Evolutionary conservation across 192 early-diverging fungal species (phyloP), one percentile per base, ranked within the genome.

Genomic region (Coemansia reversa): DNA sequence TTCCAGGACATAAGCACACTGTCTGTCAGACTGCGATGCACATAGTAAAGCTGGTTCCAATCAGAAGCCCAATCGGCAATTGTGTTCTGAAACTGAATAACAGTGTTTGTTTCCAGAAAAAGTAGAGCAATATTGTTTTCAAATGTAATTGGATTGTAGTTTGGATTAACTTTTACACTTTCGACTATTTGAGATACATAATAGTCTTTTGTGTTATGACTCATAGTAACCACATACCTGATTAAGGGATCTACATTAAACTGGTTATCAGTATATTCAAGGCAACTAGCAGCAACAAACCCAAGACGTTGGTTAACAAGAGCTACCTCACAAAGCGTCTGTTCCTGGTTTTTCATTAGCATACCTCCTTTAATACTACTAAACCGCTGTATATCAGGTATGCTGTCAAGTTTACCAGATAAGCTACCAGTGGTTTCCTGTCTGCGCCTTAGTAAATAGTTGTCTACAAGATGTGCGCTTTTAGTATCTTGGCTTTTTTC

Each of bases 231-330:
- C 7, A 14, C n/a, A 19, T 71, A 75, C 7, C 9, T 23, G 5
- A 51, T 52, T 23, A 9, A 42, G 6, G 33, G 32, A 4, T 60
- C 52, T 39, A 39, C 35, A 39, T 3, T 39, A 4, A 61, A 30
- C 4, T 39, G 35, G 23, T 29, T 28, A 19, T 27, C 42, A 6
- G 30, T 50, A 51, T 58, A 66, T 18, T 66, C 49, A 20, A 76
- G 12, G 14, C 74, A 76, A 35, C 54, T 67, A 4, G 74, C 74
- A 2, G 74, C 74, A 2, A 67, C 58, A 32, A 76, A 32, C 4
- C 57, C 68, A 29, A 30, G 20, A 25, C 59, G 62, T 11, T 62
- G 47, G 28, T 49, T 67, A 23, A 63, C 16, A 11, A 70, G 51
- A 2, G 59, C 57, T 7, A 70, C 66, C 28, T 63, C 62, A 22